Evolutionary conservation across 345 rosid species (phyloP).

Genomic region (Sisymbrium altissimum): DNA sequence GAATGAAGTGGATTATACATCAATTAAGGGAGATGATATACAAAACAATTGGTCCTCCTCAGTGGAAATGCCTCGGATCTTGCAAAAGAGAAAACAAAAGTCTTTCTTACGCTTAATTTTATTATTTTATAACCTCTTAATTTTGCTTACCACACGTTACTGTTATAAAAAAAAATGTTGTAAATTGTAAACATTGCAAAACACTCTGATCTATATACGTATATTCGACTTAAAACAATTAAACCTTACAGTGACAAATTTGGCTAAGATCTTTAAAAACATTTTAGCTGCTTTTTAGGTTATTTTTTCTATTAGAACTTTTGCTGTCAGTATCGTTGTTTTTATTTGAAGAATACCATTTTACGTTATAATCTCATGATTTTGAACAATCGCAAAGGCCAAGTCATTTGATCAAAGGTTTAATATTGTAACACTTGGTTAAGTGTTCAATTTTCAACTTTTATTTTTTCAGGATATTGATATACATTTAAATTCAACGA

Average conservation of each 20-base stretch:
- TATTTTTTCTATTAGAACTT: background rate
- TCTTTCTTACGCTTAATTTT: slow-evolving; percentile 21
- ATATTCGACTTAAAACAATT: background rate
- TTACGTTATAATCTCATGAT: background rate
- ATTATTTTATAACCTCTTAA: background rate
- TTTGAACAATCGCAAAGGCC: background rate
- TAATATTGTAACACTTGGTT: background rate
- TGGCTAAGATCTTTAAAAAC: background rate
- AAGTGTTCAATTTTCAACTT: background rate
- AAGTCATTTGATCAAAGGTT: too few relatives aligned
- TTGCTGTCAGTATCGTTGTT: too few relatives aligned
- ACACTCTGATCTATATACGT: background rate
- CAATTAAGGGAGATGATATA: background rate
- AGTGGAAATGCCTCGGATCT: slow-evolving; percentile 34
- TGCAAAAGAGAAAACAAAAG: slow-evolving; percentile 31
- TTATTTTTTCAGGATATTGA: background rate
- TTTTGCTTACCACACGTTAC: background rate
- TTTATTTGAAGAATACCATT: background rate
- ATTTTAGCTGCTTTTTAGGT: background rate
- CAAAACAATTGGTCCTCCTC: background rate
- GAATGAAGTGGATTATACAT: slow-evolving; percentile 1
- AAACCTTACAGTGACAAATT: background rate
- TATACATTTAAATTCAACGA: background rate
- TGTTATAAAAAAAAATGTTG: background rate
- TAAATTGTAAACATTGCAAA: background rate